A percentile compares a stretch with the other conserved stretches of the same genome.
Conservation (phyloP, 148 eudicot genomes). For the Amaranthus cruentus region DNA sequence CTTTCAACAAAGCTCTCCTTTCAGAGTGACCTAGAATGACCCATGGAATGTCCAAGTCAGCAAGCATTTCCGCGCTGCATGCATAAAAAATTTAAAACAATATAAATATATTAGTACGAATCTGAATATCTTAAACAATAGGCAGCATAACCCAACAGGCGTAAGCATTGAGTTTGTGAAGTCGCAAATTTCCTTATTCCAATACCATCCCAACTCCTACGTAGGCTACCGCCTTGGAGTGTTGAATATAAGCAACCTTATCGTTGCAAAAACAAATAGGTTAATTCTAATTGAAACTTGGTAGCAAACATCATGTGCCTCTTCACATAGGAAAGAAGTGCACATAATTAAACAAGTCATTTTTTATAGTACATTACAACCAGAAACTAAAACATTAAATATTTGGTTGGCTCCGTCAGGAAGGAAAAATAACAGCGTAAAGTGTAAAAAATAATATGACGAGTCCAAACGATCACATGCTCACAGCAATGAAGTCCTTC, state of each 20-base stretch:
- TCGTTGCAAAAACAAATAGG: no score
- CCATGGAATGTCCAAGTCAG: constrained; percentile 70
- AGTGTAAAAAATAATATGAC: not conserved
- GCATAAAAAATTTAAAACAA: not conserved
- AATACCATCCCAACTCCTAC: no score
- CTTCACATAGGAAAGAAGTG: no score
- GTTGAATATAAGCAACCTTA: no score
- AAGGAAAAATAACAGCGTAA: no score
- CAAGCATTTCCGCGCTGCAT: constrained; percentile 91
- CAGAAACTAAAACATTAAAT: no score
- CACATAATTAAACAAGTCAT: no score
- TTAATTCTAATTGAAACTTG: no score
- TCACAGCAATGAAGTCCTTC: not conserved
- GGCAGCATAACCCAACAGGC: not conserved
- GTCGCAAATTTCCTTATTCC: no score
- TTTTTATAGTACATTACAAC: no score
- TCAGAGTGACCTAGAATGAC: constrained; percentile 94
- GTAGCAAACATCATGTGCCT: no score
- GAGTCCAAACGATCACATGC: not conserved
- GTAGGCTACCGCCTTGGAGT: no score
- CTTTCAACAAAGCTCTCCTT: constrained; percentile 61
- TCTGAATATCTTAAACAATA: not conserved
- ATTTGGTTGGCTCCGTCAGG: not conserved
- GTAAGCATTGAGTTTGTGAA: not conserved
- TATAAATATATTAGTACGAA: not conserved